These are phyloP conservation scores for Phycomyces nitens DNA, from an alignment of 192 early-diverging fungal species.

Conservation along the genomic window DNA sequence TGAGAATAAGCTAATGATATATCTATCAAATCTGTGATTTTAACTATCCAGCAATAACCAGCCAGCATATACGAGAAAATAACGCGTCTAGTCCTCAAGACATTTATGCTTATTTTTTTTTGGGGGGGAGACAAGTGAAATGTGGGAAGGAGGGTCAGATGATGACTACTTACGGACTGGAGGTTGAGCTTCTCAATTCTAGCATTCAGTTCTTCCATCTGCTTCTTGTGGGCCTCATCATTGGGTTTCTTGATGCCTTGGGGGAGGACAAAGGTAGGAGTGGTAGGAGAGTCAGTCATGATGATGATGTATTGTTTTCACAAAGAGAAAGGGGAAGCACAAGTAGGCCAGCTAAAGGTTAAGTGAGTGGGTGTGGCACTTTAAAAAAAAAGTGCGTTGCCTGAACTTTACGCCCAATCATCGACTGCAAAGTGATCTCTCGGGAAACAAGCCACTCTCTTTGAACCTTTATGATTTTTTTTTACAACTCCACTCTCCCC, in stretches of 20 bases:
- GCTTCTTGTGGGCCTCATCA: constrained; percentile 17
- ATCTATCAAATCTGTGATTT: too few species aligned
- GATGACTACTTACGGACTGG: constrained; percentile 15
- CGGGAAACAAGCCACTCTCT: too few species aligned
- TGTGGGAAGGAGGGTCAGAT: too few species aligned
- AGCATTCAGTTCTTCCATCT: constrained; percentile 13
- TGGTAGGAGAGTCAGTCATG: constrained; percentile 4
- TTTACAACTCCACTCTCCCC: background rate
- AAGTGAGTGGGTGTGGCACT: too few species aligned
- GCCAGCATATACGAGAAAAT: background rate
- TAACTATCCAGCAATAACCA: too few species aligned
- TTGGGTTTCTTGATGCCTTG: constrained; percentile 21
- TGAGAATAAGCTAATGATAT: too few species aligned
- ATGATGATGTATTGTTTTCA: background rate
- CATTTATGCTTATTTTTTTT: background rate
- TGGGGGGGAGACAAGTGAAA: background rate
- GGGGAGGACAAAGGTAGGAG: background rate
- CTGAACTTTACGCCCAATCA: too few species aligned
- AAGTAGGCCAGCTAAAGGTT: too few species aligned
- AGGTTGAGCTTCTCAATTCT: constrained; percentile 19
- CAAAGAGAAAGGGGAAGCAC: background rate
- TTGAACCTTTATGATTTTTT: background rate
- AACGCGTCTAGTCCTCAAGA: background rate
- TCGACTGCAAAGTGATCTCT: too few species aligned
- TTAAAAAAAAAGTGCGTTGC: too few species aligned